Conservation (phyloP, 305 asterid genomes). For the Stenogyne calaminthoides region DNA sequence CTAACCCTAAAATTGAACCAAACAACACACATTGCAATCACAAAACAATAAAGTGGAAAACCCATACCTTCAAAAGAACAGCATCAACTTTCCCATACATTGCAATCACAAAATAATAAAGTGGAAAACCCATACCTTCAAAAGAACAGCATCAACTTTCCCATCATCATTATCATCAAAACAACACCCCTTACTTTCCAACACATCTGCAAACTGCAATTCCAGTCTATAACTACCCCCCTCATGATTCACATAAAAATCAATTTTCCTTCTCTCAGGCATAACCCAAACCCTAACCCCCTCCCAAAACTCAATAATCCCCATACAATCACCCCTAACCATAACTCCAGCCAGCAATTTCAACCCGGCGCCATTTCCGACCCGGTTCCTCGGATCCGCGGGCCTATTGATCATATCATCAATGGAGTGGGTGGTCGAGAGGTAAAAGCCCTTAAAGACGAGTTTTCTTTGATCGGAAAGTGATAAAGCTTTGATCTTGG, state of each 20-base stretch:
- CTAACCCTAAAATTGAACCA: not conserved
- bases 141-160: no score
- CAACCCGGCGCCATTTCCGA: conserved; percentile 36
- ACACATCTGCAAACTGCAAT: conserved; percentile 69
- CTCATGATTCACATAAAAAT: conserved; percentile 48
- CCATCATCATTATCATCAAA: conserved; percentile 33
- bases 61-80: conserved; percentile 66
- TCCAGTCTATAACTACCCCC: conserved; percentile 64
- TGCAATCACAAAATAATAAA: no score
- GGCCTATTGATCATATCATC: conserved; percentile 65
- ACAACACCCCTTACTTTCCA: conserved; percentile 50
- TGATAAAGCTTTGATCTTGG: conserved; percentile 46
- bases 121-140: no score
- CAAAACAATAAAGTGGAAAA: not conserved
- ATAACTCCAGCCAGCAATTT: conserved; percentile 56
- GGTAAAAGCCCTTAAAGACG: conserved; percentile 49
- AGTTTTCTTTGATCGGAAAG: conserved; percentile 53
- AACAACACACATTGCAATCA: conserved; percentile 2
- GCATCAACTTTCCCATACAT: conserved; percentile 36
- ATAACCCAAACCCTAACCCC: conserved; percentile 60
- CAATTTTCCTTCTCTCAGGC: conserved; percentile 69
- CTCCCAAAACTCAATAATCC: conserved; percentile 65
- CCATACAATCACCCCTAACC: conserved; percentile 50
- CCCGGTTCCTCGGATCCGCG: conserved; percentile 49
- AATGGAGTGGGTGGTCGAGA: conserved; percentile 47